Evolutionary conservation across 1,284 basidiomycete species (phyloP), one percentile per base, ranked within the genome.

Genomic region (Meira nashicola): DNA sequence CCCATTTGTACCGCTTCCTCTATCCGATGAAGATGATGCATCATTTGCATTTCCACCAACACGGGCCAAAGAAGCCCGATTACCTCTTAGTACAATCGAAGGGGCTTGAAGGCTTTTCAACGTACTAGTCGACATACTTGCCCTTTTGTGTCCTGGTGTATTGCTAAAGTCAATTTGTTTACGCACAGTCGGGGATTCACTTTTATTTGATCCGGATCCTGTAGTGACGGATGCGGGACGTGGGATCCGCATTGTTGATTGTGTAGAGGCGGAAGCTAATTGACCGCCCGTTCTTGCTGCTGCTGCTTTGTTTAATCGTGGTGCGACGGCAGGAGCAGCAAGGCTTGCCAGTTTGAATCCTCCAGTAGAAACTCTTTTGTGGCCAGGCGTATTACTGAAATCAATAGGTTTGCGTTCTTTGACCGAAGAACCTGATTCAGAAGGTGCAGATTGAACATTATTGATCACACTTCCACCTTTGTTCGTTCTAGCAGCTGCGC

Each of bases 131-230:
- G 43, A 43, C 17, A 57, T 14, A 38, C 54, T 54, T 11, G 5
- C 39, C 11, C 65, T 50, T 50, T 68, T 70, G 58, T 72, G 70
- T 1, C 68, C 70, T 0, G 70, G 70, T 1, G 66, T 67, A 55
- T 55, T 64, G 59, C 59, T 59, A 23, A 56, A 70, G 54, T 73
- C 68, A 41, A 68, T 62, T 6, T 39, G 48, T 33, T 65, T 70
- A 25, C 66, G 48, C 8, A 38, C 37, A 5, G 55, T 25, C 7
- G 23, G 43, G 5, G 28, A 17, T 2, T 41, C 50, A 21, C 23
- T 53, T 33, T 33, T 33, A 8, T 33, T 33, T 53, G 23, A 7
- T 39, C 38, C 50, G 14, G 14, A 33, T 7, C 21, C 12, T 3
- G 2, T 2, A 23, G 21, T 40, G 43, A 44, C 17, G 9, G 43